A percentile compares a stretch with the other conserved stretches of the same genome.
phyloP scores from a whole-genome alignment of 768 basidiomycete species.

The Daedaleopsis nitida region DNA sequence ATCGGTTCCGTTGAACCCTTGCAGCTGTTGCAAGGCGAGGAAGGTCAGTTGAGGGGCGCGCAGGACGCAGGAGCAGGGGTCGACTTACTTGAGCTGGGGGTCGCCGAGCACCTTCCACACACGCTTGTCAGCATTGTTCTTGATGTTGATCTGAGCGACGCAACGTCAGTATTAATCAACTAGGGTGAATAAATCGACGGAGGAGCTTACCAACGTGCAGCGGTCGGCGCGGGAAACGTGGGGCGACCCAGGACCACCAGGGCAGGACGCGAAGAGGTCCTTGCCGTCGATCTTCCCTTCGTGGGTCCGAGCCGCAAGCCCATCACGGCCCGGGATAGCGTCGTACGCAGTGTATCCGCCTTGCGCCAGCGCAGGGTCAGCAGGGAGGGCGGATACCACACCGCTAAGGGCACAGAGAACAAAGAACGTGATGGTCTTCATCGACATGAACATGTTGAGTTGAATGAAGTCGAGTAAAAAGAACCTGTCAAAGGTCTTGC shows the following conservation, averaged over 20 bases:
- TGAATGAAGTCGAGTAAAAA: not conserved
- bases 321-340: not conserved
- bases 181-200: not conserved
- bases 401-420: not conserved
- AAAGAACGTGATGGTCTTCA: not conserved
- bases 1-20: constrained; percentile 1
- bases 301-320: not conserved
- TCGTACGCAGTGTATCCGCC: too few relatives aligned
- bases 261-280: constrained; percentile 16
- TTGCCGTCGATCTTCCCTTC: not conserved
- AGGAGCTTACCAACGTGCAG: constrained; percentile 10
- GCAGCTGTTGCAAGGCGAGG: not conserved
- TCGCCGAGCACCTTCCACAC: constrained; percentile 12
- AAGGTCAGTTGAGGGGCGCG: not conserved
- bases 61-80: too few relatives aligned
- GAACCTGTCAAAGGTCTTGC: not conserved
- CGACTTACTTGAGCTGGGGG: constrained; percentile 15
- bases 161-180: not conserved
- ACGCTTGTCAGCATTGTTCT: constrained; percentile 11
- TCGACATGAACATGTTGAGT: not conserved
- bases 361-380: not conserved
- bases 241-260: constrained; percentile 15
- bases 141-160: constrained; percentile 8
- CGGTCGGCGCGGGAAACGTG: constrained; percentile 8
- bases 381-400: not conserved